Percentiles rank a stretch among this genome's conserved stretches.
phyloP scores from a whole-genome alignment of 2,329 filamentous ascomycete species.

The Aureobasidium sp. region DNA sequence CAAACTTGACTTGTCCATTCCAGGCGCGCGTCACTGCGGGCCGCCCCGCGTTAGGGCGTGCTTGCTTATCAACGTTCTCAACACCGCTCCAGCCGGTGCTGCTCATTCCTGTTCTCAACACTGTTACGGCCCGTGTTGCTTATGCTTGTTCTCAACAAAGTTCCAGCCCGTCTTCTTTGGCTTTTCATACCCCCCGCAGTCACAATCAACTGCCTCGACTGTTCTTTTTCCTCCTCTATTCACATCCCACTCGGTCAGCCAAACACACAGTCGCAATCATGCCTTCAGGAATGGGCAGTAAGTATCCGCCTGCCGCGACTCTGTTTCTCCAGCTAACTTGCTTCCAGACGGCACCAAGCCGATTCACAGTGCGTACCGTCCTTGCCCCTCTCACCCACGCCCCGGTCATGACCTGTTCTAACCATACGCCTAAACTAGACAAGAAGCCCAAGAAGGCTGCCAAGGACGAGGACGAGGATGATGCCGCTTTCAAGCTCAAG shows the following conservation, averaged over 20 bases:
- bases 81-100: background rate
- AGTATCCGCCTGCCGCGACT: constrained; percentile 17
- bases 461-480: constrained; percentile 78
- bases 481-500: constrained; percentile 74
- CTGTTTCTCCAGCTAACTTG: background rate
- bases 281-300: constrained; percentile 44
- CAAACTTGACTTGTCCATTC: constrained; percentile 5
- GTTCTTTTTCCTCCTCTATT: background rate
- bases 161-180: background rate
- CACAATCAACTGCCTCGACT: background rate
- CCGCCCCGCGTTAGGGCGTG: background rate
- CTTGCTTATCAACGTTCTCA: background rate
- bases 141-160: too few relatives aligned
- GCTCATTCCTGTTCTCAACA: background rate
- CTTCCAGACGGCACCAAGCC: constrained; percentile 42
- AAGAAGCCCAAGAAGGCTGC: constrained; percentile 81
- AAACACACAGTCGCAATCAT: constrained; percentile 26
- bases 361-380: constrained; percentile 33
- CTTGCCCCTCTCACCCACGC: background rate
- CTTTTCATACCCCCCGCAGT: background rate
- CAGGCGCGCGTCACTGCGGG: background rate
- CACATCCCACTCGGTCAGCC: background rate
- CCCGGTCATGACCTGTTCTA: background rate
- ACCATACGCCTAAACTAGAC: constrained; percentile 21
- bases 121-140: too few relatives aligned